These are phyloP conservation scores for Candida tallmaniae DNA, from an alignment of 805 yeast species.

Conservation along the genomic window DNA sequence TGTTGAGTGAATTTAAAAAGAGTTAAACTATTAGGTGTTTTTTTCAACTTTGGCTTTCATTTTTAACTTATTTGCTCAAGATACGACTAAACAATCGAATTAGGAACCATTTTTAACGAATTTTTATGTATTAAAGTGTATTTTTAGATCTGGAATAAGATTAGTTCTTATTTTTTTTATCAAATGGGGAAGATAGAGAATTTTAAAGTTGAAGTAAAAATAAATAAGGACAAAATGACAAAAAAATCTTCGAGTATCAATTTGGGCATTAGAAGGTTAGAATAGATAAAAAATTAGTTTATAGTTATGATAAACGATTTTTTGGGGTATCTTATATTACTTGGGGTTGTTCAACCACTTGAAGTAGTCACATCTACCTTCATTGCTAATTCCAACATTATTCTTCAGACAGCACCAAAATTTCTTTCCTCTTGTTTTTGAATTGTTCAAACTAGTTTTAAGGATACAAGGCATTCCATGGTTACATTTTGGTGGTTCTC, in stretches of 20 bases:
- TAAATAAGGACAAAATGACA: no score
- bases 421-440: slow-evolving; percentile 24
- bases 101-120: background rate
- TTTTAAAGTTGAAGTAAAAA: background rate
- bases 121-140: background rate
- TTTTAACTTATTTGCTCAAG: no score
- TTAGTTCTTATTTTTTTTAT: no score
- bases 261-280: no score
- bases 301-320: no score
- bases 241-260: no score
- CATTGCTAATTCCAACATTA: slow-evolving; percentile 6
- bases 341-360: slow-evolving; percentile 14
- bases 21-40: slow-evolving; percentile 36
- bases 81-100: no score
- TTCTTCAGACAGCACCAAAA: slow-evolving; percentile 28
- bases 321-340: slow-evolving; percentile 2
- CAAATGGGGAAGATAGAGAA: background rate
- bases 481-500: slow-evolving; percentile 23
- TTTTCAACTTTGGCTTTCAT: no score
- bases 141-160: background rate
- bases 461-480: slow-evolving; percentile 23
- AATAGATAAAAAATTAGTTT: background rate
- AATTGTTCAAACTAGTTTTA: slow-evolving; percentile 22
- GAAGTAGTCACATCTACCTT: slow-evolving; percentile 16
- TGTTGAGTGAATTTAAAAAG: slow-evolving; percentile 95